phyloP scores from a whole-genome alignment of 2,329 filamentous ascomycete genomes.

The Lomentospora prolificans region DNA sequence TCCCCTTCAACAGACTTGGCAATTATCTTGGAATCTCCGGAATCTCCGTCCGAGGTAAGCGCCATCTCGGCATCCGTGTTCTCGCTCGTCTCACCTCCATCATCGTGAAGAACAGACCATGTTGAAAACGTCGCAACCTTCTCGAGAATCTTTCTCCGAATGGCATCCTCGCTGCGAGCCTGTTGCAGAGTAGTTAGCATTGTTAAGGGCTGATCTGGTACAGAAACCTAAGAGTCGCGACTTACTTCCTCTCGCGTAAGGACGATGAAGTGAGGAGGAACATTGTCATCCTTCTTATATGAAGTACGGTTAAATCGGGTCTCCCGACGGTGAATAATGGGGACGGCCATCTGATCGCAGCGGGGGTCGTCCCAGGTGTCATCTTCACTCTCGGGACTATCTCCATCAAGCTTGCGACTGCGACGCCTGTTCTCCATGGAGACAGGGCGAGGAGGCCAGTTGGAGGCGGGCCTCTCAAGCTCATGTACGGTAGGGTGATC shows the following conservation, averaged over 20 bases:
- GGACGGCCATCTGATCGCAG: slow-evolving; percentile 59
- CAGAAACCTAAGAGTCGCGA: too few relatives aligned
- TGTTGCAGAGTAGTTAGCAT: slow-evolving; percentile 11
- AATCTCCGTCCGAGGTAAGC: slow-evolving; percentile 56
- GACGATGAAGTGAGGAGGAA: slow-evolving; percentile 61
- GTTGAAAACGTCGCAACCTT: slow-evolving; percentile 71
- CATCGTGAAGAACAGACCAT: slow-evolving; percentile 49
- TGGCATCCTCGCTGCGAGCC: slow-evolving; percentile 53
- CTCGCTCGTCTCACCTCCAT: slow-evolving; percentile 35
- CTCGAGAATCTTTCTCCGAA: slow-evolving; percentile 70
- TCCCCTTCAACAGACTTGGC: slow-evolving; percentile 78
- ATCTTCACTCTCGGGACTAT: slow-evolving; percentile 35
- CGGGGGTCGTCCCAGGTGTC: slow-evolving; percentile 48
- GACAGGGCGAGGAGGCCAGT: slow-evolving; percentile 43
- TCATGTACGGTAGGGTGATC: slow-evolving; percentile 65
- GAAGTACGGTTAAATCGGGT: slow-evolving; percentile 19
- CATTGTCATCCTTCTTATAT: slow-evolving; percentile 18
- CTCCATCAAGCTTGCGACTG: slow-evolving; percentile 41
- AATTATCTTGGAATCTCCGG: slow-evolving; percentile 59
- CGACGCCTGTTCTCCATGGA: slow-evolving; percentile 36
- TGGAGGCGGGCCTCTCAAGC: slow-evolving; percentile 68
- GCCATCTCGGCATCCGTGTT: slow-evolving; percentile 59
- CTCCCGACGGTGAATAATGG: slow-evolving; percentile 53
- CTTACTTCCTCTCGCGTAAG: slow-evolving; percentile 63
- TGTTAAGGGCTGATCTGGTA: neutral